Base-by-base conservation (phyloP, 2,329 filamentous ascomycete genomes). In the Meredithiella fracta region DNA sequence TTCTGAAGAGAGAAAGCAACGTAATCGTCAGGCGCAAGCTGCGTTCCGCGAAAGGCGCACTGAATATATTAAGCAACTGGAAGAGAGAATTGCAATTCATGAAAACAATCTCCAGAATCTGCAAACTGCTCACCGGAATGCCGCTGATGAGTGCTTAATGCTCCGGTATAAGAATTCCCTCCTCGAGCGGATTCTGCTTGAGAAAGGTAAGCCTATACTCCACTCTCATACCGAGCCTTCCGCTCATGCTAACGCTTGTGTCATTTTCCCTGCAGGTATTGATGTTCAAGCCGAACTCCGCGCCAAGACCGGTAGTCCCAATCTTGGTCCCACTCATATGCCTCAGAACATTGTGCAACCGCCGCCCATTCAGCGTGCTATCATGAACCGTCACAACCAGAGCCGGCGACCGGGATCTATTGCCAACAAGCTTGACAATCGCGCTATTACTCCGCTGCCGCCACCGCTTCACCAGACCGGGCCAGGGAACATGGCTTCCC, bases 1-100 rank as follows among this genome's bases (percentile, higher is more conserved):
- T 37, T 97, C 92, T 9, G 92, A 98, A 70, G 92, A 98, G 71
- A 83, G 92, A 65, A 97, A 98, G 73, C 92, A 97, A 72, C 82
- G 92, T 62, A 98, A 98, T 67, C 78, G 92, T 63, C 92, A 97
- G 73, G 92, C 92, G 51, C 92, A 98, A 71, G 92, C 92, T 56
- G 92, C 92, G 58, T 98, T 98, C 66, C 84, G 92, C 63, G 92
- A 98, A 72, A 85, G 92, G 62, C 83, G 92, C 58, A 97, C 91
- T 56, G 92, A 98, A 73, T 98, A 98, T 69, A 98, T 98, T 73
- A 97, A 97, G 73, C 92, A 98, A 69, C 79, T 98, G 25, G 92
- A 98, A 72, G 88, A 91, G 63, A 94, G 90, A 56, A 97, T 98
- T 70, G 91, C 92, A 65, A 86, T 92, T 63, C 91, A 97, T 75